Percentiles rank a stretch among this genome's conserved stretches.
phyloP scores from a whole-genome alignment of 2,329 filamentous ascomycete genomes.

The Epichloe brachyelytri region DNA sequence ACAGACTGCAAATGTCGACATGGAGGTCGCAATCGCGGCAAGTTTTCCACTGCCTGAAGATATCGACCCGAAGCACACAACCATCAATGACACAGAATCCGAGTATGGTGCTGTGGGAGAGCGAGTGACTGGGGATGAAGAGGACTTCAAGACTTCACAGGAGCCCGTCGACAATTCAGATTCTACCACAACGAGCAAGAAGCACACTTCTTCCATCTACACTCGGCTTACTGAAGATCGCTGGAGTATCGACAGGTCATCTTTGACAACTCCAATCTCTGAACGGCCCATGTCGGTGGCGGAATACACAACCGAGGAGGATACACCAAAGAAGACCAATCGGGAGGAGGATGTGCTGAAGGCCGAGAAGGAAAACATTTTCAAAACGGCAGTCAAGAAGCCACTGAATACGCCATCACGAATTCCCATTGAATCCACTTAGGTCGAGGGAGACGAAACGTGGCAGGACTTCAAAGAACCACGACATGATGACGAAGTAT shows the following conservation, averaged over 20 bases:
- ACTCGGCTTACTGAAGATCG: constrained; percentile 24
- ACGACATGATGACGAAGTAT: neutral
- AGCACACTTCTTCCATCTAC: constrained; percentile 25
- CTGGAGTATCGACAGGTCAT: constrained; percentile 25
- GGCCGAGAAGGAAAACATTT: neutral
- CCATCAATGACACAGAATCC: neutral
- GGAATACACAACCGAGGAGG: constrained; percentile 19
- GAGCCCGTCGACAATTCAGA: constrained; percentile 14
- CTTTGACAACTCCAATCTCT: constrained; percentile 25
- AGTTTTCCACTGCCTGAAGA: constrained; percentile 3
- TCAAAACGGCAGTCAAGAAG: neutral
- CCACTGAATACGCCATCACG: neutral
- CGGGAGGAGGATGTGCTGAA: constrained; percentile 10
- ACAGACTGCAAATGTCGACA: neutral
- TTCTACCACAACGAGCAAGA: constrained; percentile 16
- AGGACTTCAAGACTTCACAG: neutral
- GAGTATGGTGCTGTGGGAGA: neutral
- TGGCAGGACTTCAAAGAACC: neutral
- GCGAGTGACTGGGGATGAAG: constrained; percentile 1
- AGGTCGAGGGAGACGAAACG: neutral
- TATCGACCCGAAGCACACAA: neutral
- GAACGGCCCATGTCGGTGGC: constrained; percentile 21
- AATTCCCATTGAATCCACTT: neutral
- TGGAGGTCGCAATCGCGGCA: neutral
- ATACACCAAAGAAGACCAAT: constrained; percentile 17